Conservation (phyloP, 2,329 filamentous ascomycete species). For the Epichloe amarillans region DNA sequence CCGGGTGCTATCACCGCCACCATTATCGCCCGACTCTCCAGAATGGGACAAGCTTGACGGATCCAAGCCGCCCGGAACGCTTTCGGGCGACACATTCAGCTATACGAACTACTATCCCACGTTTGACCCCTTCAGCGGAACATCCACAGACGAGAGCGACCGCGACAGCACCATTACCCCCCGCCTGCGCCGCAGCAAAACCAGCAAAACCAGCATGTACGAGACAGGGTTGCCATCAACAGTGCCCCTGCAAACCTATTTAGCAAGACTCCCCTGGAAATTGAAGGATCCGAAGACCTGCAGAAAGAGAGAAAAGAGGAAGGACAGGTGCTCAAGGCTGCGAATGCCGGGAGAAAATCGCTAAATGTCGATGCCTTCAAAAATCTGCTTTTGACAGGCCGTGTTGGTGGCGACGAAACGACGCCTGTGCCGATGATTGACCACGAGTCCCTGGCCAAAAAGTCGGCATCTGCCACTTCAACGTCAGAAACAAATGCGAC, state of each 20-base stretch:
- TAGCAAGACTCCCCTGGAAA: constrained; percentile 38
- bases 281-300: constrained; percentile 26
- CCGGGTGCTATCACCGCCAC: constrained; percentile 51
- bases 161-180: constrained; percentile 6
- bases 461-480: not conserved
- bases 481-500: not conserved
- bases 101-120: constrained; percentile 5
- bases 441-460: not conserved
- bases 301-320: constrained; percentile 18
- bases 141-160: constrained; percentile 16
- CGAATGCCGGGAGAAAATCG: constrained; percentile 26
- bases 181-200: constrained; percentile 4
- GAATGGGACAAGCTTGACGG: constrained; percentile 18
- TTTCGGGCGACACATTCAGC: constrained; percentile 10
- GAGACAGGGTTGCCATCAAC: not conserved
- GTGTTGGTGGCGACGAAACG: constrained; percentile 28
- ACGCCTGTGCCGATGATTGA: not conserved
- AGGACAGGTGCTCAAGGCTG: constrained; percentile 19
- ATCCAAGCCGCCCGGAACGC: constrained; percentile 17
- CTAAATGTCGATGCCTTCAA: constrained; percentile 71
- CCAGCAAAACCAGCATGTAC: not conserved
- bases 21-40: constrained; percentile 41
- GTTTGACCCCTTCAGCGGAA: constrained; percentile 20
- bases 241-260: constrained; percentile 30
- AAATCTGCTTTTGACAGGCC: constrained; percentile 61